These are phyloP conservation scores for Inga leiocalycina DNA, from an alignment of 306 rosid genomes.

Conservation along the genomic window DNA sequence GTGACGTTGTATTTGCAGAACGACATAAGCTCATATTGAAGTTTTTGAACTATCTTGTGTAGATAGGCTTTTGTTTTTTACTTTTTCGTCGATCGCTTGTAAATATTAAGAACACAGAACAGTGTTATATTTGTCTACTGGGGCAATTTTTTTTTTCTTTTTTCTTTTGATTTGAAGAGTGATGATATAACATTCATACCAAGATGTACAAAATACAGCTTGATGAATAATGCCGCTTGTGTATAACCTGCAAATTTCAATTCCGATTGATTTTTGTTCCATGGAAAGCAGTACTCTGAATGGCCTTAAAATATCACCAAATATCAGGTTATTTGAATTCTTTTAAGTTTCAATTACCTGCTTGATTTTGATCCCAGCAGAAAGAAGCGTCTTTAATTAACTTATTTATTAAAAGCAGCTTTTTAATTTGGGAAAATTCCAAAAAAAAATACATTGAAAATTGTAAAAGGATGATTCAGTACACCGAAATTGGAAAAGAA, in stretches of 20 bases:
- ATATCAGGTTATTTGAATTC: not conserved
- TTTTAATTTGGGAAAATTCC: too few species aligned
- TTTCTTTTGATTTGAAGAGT: not conserved
- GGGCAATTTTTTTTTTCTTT: slow-evolving; percentile 16
- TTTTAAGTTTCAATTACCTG: not conserved
- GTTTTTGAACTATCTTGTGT: slow-evolving; percentile 6
- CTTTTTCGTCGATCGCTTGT: slow-evolving; percentile 12
- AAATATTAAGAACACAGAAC: slow-evolving; percentile 32
- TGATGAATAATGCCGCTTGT: not conserved
- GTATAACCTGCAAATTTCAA: not conserved
- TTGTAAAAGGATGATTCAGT: too few species aligned
- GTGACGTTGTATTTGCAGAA: slow-evolving; percentile 53
- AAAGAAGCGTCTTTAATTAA: too few species aligned
- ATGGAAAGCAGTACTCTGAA: not conserved
- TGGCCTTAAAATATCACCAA: not conserved
- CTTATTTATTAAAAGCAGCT: too few species aligned
- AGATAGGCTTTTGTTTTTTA: not conserved
- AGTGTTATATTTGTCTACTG: slow-evolving; percentile 30
- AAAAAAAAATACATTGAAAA: too few species aligned
- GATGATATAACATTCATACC: slow-evolving; percentile 6
- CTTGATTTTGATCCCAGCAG: not conserved
- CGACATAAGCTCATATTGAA: slow-evolving; percentile 34
- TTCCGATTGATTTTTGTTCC: not conserved
- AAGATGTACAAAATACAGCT: slow-evolving; percentile 10
- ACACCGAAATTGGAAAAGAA: too few species aligned